Base-by-base conservation (phyloP, 1,139 yeast genomes). In the Geotrichum australiense region DNA sequence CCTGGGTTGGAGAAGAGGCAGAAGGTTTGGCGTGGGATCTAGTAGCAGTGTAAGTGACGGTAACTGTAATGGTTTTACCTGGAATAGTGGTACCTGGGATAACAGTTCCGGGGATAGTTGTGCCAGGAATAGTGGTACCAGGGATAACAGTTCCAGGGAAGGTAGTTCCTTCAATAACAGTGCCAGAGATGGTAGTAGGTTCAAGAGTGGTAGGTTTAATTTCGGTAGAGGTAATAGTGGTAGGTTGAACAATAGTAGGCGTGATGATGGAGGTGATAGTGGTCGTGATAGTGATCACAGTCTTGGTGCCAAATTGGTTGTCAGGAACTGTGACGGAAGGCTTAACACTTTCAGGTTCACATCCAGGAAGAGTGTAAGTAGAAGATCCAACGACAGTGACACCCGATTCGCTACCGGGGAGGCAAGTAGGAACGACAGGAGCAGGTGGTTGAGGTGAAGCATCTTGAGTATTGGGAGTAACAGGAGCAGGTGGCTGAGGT, bases 91-190 rank as follows among this genome's bases (percentile, higher is more conserved):
- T n/a, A n/a, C n/a, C n/a, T 11, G 35, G 37, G 16, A 34, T 12
- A 1, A 45, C 43, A n/a, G 43, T 35, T 10, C 50, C 54, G 2
- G 52, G 49, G 16, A 51, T 41, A 15, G 47, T 41, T 12, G 51
- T 49, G 16, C 49, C 50, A 4, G 51, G 43, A n/a, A 48, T 41
- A 4, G 37, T 35, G 5, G 46, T 38, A 21, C 43, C 43, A 7
- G 50, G 42, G 34, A 41, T 37, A 7, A 36, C 23, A 3, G 46
- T 36, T 31, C 50, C 50, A n/a, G 51, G 51, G 15, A 47, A 31
- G 10, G 48, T 43, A 4, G 47, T 22, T 3, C 42, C 49, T 14
- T 46, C 43, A 6, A 41, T 35, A 3, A 43, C 19, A 2, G 36
- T 32, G 2, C 33, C 26, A n/a, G 14, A n/a, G 28, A 26, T 19